phyloP scores from a whole-genome alignment of 2,329 filamentous ascomycete species.

The Truncatella angustata region DNA sequence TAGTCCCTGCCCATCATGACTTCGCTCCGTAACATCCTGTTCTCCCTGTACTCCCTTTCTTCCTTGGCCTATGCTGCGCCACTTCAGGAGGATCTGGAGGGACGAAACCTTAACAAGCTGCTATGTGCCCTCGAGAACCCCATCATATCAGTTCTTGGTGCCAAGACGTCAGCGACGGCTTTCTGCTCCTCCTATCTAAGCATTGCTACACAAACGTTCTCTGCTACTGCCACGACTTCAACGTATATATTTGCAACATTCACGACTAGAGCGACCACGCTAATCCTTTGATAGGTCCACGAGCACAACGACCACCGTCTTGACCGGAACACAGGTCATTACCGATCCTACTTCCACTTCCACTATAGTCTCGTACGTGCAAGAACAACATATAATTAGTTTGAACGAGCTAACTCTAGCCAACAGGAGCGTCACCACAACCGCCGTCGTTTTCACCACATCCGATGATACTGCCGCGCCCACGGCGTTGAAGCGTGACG shows the following conservation, averaged over 20 bases:
- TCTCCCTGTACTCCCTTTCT: not conserved
- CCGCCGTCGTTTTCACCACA: not conserved
- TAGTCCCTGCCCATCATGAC: not conserved
- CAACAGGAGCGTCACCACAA: not conserved
- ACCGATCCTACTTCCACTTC: not conserved
- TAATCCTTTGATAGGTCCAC: not conserved
- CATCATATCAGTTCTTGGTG: not conserved
- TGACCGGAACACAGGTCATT: not conserved
- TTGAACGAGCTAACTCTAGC: not conserved
- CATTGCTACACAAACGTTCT: not conserved
- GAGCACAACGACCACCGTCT: not conserved
- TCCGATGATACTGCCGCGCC: constrained; percentile 1
- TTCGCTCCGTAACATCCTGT: not conserved
- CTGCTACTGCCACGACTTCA: not conserved
- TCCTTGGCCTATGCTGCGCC: not conserved
- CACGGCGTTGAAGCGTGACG: not conserved
- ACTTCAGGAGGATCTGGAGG: not conserved
- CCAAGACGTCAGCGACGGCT: not conserved
- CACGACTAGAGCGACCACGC: not conserved
- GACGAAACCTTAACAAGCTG: not conserved
- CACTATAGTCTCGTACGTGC: not conserved
- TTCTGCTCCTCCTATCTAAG: not conserved
- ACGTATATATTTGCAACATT: not conserved
- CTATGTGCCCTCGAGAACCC: not conserved
- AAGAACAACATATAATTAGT: not conserved